Conservation (phyloP, 75 land plant species). For the Pinus tabuliformis region DNA sequence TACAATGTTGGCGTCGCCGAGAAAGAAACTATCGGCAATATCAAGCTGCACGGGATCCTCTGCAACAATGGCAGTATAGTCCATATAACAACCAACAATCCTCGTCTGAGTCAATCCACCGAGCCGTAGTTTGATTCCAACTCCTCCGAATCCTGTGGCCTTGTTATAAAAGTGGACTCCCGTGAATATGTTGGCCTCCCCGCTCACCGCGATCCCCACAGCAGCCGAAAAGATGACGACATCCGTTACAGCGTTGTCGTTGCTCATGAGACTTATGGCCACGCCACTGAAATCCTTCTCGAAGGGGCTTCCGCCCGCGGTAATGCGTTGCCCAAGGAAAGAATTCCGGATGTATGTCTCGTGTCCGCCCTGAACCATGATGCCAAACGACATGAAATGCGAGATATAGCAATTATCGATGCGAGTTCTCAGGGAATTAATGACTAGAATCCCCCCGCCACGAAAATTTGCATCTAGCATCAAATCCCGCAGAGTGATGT, state of each 20-base stretch:
- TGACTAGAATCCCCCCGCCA: constrained; percentile 67
- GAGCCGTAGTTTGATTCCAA: constrained; percentile 54
- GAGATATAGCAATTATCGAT: constrained; percentile 68
- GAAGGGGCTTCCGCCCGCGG: constrained; percentile 69
- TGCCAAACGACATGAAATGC: constrained; percentile 68
- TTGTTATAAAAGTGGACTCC: constrained; percentile 90
- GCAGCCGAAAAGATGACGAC: constrained; percentile 87
- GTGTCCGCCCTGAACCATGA: constrained; percentile 70
- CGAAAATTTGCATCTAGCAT: constrained; percentile 61
- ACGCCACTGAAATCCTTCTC: constrained; percentile 70
- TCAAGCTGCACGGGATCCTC: constrained; percentile 82
- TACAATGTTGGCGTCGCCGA: constrained; percentile 62
- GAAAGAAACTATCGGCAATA: constrained; percentile 64
- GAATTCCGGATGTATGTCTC: constrained; percentile 65
- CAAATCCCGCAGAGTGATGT: constrained; percentile 69
- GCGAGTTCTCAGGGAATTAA: constrained; percentile 53
- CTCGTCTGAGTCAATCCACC: constrained; percentile 74
- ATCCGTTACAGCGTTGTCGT: constrained; percentile 77
- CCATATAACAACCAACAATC: constrained; percentile 69
- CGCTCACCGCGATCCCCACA: constrained; percentile 51
- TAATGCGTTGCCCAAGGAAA: constrained; percentile 81
- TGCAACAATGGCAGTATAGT: constrained; percentile 74
- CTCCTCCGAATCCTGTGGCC: constrained; percentile 77
- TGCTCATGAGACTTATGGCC: constrained; percentile 64
- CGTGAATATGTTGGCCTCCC: constrained; percentile 68